Base-by-base conservation (phyloP, 768 basidiomycete genomes). In the Xerocomus potaroensis region DNA sequence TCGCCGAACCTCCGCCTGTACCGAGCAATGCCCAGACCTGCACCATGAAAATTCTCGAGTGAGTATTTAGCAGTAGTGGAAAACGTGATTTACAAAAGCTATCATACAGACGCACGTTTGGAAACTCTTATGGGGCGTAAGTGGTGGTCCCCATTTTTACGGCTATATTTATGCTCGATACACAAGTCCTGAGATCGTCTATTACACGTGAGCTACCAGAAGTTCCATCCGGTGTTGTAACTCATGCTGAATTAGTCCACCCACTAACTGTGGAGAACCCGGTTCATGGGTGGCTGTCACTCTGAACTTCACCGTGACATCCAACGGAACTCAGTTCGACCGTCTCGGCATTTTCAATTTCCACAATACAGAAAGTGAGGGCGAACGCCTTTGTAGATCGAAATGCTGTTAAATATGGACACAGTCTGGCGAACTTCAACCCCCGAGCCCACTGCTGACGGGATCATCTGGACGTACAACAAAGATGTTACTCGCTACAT, bases 381-480 rank as follows among this genome's bases (percentile, higher is more conserved):
- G 26, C 3, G 19, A 21, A 11, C n/a, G 9, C 36, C 23, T 37
- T 29, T 39, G 23, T 33, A 11, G 12, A 34, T 15, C 26, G 8
- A 34, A 15, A 14, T 33, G 3, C 27, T 4, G 19, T 34, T 43
- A 14, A 42, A 45, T 31, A 41, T 24, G 23, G 3, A 6, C 38
- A 22, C 38, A 86, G 84, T 88, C 41, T 87, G 87, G 87, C 73
- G 87, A 30, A 87, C 84, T 16, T 87, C 85, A 0, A 90, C 87
- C 15, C 81, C 87, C 0, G 87, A 90, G 62, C 87, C 87, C 0
- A 83, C 80, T 1, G 55, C 53, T 12, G 72, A 78, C 39, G 87
- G 87, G 10, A 87, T 89, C 49, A 81, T 87, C 40, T 89, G 86
- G 87, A 87, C 85, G 1, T 82, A 76, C 45, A 62, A 80, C 54